These are phyloP conservation scores for Blastobotrys mokoenaii DNA, from an alignment of 805 yeast genomes.

Conservation along the genomic window DNA sequence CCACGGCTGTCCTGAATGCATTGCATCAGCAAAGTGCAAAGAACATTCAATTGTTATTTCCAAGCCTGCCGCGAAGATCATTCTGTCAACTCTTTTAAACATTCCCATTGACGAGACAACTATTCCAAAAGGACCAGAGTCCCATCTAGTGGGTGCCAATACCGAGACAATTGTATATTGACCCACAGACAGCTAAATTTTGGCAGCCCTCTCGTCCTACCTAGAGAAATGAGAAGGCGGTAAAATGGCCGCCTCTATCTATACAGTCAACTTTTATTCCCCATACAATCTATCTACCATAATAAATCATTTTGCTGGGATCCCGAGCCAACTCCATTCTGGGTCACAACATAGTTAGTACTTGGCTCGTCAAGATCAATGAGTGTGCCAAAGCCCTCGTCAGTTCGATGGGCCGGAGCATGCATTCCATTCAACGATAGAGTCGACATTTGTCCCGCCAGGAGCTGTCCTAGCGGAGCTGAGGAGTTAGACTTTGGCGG, in stretches of 20 bases:
- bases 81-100: slow-evolving; percentile 56
- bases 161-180: neutral
- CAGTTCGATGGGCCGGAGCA: no score
- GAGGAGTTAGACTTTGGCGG: neutral
- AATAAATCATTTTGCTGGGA: slow-evolving; percentile 9
- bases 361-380: slow-evolving; percentile 6
- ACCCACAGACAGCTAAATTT: no score
- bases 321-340: slow-evolving; percentile 11
- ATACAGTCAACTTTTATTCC: neutral
- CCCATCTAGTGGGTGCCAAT: slow-evolving; percentile 16
- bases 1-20: slow-evolving; percentile 74
- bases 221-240: no score
- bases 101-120: slow-evolving; percentile 39
- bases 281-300: slow-evolving; percentile 8
- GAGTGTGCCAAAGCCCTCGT: slow-evolving; percentile 1
- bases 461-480: neutral
- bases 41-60: slow-evolving; percentile 79
- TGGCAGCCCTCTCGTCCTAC: no score
- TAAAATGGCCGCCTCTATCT: no score
- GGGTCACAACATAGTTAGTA: slow-evolving; percentile 7
- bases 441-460: neutral
- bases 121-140: slow-evolving; percentile 30
- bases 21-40: slow-evolving; percentile 73
- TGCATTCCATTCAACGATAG: neutral
- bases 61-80: slow-evolving; percentile 72